Base-by-base conservation (phyloP, 1,284 basidiomycete genomes). In the Fomes fomentarius region DNA sequence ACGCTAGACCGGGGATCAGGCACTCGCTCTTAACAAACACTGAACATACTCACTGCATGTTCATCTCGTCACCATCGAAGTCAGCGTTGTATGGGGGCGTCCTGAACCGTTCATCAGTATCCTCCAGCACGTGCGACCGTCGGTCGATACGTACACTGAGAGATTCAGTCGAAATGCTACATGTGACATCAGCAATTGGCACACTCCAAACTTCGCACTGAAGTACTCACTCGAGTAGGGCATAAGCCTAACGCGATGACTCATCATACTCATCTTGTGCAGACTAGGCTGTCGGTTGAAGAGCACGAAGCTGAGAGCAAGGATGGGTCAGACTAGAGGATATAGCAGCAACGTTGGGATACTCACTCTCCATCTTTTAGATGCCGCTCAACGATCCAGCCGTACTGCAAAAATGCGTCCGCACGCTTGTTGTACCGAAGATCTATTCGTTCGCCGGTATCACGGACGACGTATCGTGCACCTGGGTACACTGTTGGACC, bases 241-340 rank as follows among this genome's bases (percentile, higher is more conserved):
- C 96, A 99, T 98, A 54, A 99, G 78, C 69, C 93, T 94, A 46
- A 99, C 93, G 37, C 97, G 87, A 77, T 99, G 97, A 73, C 93
- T 94, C 97, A 99, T 99, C 97, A 99, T 99, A 80, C 93, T 96
- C 97, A 99, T 99, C 76, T 99, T 99, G 76, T 99, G 97, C 73
- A 99, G 74, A 81, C 89, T 93, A 2, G 97, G 97, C 70, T 99
- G 97, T 60, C 97, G 96, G 73, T 99, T 99, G 81, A 99, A 99
- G 47, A 99, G 76, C 31, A 99, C 93, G 66, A 84, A 98, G 69
- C 93, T 95, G 61, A 8, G 45, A n/a, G n/a, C 22, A 50, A 54
- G 14, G 31, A 15, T 8, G 25, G 25, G 22, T n/a, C 45, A 17
- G 46, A 26, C 5, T 34, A 26, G 2, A 24, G 34, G 9, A 17